Percentiles rank a stretch among this genome's conserved stretches.
These are phyloP conservation scores for Termitomyces sp. DNA, from an alignment of 768 basidiomycete genomes.

Conservation along the genomic window DNA sequence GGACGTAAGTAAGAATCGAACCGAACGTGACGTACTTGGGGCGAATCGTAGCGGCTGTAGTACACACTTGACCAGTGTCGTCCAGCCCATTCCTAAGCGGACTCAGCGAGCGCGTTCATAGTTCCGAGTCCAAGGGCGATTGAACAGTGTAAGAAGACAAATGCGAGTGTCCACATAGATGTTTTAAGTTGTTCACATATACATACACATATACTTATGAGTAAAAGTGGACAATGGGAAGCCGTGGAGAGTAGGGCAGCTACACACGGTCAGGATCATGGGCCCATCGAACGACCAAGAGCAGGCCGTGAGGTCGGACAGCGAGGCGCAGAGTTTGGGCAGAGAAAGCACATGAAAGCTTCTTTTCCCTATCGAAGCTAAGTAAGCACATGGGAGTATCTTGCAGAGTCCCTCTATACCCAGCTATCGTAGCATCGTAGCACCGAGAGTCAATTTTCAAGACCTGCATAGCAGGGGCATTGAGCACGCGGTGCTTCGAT, in stretches of 20 bases:
- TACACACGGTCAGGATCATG: constrained; percentile 7
- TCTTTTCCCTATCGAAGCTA: not conserved
- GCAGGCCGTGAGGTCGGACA: constrained; percentile 8
- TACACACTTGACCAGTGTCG: constrained; percentile 38
- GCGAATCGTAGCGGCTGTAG: no score
- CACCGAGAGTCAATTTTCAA: no score
- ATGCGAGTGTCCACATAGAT: constrained; percentile 9
- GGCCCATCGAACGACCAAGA: not conserved
- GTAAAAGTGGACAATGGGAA: not conserved
- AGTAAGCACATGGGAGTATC: not conserved
- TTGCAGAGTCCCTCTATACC: no score
- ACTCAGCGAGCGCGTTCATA: constrained; percentile 18
- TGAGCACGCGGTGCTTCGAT: no score
- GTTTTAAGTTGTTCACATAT: no score
- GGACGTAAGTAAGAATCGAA: no score
- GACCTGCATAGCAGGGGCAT: no score
- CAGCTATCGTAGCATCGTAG: no score
- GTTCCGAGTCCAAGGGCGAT: not conserved
- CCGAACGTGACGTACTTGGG: no score
- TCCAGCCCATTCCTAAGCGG: constrained; percentile 35
- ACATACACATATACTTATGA: no score
- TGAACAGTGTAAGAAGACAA: not conserved
- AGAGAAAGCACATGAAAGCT: not conserved
- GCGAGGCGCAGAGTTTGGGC: not conserved
- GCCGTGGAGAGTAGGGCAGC: not conserved